Conservation (phyloP, 2,329 filamentous ascomycete genomes). For the Cladosporium cucumerinum region DNA sequence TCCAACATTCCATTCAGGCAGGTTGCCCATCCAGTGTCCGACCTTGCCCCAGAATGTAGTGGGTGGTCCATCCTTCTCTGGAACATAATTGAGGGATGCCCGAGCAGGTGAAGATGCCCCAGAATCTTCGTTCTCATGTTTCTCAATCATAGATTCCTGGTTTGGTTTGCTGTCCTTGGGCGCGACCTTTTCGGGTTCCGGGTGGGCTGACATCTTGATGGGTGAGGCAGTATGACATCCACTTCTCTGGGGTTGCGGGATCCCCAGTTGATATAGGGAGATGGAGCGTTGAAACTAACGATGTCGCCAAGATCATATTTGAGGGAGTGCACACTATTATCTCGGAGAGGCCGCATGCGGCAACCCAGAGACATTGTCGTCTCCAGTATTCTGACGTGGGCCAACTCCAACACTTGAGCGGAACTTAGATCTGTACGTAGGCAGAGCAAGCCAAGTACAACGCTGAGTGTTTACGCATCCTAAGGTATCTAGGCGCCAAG, state of each 20-base stretch:
- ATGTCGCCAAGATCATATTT: slow-evolving; percentile 10
- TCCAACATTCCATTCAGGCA: slow-evolving; percentile 14
- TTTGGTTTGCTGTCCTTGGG: neutral
- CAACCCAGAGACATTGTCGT: slow-evolving; percentile 10
- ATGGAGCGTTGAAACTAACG: neutral
- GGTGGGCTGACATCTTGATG: slow-evolving; percentile 11
- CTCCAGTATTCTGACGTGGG: slow-evolving; percentile 16
- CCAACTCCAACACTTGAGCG: slow-evolving; percentile 6
- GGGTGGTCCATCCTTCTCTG: slow-evolving; percentile 5
- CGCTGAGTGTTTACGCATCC: slow-evolving; percentile 17
- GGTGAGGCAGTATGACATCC: neutral
- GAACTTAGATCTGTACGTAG: slow-evolving; percentile 1
- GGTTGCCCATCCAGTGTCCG: slow-evolving; percentile 13
- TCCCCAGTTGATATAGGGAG: slow-evolving; percentile 14
- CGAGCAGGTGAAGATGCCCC: slow-evolving; percentile 4
- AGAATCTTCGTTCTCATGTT: slow-evolving; percentile 14
- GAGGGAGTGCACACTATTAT: slow-evolving; percentile 9
- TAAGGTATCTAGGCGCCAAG: slow-evolving; percentile 17
- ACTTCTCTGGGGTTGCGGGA: slow-evolving; percentile 14
- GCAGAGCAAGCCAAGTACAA: slow-evolving; percentile 12
- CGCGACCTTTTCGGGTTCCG: slow-evolving; percentile 3
- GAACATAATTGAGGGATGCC: slow-evolving; percentile 3
- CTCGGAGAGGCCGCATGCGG: slow-evolving; percentile 14
- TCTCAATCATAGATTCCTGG: slow-evolving; percentile 9
- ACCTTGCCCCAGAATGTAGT: slow-evolving; percentile 12